These are phyloP conservation scores for Chaetomium sp. DNA, from an alignment of 2,329 filamentous ascomycete species.

Conservation along the genomic window DNA sequence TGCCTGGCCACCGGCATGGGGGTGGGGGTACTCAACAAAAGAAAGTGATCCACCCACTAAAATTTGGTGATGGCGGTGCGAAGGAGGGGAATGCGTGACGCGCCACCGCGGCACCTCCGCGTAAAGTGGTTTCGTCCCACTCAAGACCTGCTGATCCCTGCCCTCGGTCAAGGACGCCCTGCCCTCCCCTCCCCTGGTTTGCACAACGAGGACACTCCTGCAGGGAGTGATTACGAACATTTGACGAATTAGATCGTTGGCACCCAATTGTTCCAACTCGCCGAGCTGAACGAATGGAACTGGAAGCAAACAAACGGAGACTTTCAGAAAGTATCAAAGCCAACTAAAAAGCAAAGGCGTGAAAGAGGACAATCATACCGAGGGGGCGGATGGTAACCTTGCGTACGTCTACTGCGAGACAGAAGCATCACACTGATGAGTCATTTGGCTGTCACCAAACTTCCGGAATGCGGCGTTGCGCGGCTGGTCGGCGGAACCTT, in stretches of 20 bases:
- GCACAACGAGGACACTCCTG: background rate
- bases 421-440: conserved; percentile 14
- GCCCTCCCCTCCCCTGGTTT: conserved; percentile 3
- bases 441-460: conserved; percentile 17
- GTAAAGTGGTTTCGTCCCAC: conserved; percentile 25
- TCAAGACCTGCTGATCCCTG: conserved; percentile 23
- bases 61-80: conserved; percentile 20
- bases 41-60: conserved; percentile 8
- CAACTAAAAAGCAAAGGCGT: background rate
- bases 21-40: conserved; percentile 21
- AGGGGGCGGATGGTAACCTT: background rate
- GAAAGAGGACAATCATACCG: background rate
- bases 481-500: background rate
- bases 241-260: background rate
- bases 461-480: conserved; percentile 3
- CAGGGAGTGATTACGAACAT: conserved; percentile 3
- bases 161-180: conserved; percentile 8
- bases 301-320: conserved; percentile 7
- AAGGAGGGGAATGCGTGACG: conserved; percentile 17
- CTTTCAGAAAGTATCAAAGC: background rate
- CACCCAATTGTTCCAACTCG: background rate
- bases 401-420: no score
- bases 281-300: background rate
- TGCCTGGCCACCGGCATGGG: conserved; percentile 19
- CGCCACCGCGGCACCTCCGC: conserved; percentile 25